Conservation (phyloP, 2,329 filamentous ascomycete species). For the Colletotrichum gloeosporioides region DNA sequence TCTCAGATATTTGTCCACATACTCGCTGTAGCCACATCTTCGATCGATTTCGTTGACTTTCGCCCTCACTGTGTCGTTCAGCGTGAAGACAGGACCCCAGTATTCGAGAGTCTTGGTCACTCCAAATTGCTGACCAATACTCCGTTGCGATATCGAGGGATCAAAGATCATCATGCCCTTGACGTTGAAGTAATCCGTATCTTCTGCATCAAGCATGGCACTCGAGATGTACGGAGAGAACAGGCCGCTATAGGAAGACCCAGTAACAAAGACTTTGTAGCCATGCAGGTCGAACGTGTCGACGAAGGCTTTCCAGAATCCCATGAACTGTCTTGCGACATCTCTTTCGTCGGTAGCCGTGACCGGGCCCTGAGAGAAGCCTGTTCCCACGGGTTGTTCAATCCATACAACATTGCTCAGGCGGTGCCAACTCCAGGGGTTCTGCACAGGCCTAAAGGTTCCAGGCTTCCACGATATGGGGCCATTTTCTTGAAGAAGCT, state of each 20-base stretch:
- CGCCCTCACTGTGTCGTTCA: conserved; percentile 64
- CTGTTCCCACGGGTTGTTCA: conserved; percentile 71
- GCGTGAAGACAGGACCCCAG: conserved; percentile 61
- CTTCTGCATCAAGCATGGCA: conserved; percentile 71
- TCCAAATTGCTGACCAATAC: conserved; percentile 49
- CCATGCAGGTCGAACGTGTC: conserved; percentile 70
- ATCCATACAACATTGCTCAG: conserved; percentile 80
- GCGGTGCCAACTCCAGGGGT: conserved; percentile 76
- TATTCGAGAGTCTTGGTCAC: conserved; percentile 65
- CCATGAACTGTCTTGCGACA: conserved; percentile 73
- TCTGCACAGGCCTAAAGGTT: conserved; percentile 67
- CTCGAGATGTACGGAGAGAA: conserved; percentile 76
- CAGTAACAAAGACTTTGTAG: conserved; percentile 75
- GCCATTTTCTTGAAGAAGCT: conserved; percentile 78
- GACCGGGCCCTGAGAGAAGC: conserved; percentile 69
- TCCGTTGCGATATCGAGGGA: conserved; percentile 64
- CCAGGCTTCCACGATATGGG: conserved; percentile 75
- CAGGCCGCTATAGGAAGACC: conserved; percentile 72
- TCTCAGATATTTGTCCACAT: conserved; percentile 62
- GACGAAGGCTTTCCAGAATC: conserved; percentile 81
- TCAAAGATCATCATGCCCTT: conserved; percentile 76
- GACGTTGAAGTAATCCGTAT: conserved; percentile 71
- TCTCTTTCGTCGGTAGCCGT: conserved; percentile 73
- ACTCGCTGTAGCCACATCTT: conserved; percentile 67
- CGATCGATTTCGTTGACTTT: conserved; percentile 57